Conservation (phyloP, 2,329 filamentous ascomycete species). For the Penicillium concentricum region DNA sequence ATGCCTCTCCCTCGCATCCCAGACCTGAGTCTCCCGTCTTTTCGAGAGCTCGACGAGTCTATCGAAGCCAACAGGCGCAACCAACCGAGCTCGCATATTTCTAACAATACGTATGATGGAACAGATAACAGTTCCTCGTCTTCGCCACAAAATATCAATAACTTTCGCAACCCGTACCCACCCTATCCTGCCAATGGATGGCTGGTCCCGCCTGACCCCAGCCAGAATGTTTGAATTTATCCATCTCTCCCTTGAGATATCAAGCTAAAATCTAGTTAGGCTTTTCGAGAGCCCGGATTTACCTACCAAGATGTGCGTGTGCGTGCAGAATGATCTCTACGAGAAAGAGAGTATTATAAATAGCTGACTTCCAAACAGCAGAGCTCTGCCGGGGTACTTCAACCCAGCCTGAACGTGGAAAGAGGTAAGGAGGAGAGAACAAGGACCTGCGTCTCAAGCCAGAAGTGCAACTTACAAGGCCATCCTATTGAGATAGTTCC, state of each 20-base stretch:
- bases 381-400: neutral
- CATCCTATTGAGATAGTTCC: neutral
- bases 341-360: neutral
- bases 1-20: slow-evolving; percentile 6
- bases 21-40: slow-evolving; percentile 2
- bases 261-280: neutral
- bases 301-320: neutral
- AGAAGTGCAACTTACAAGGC: neutral
- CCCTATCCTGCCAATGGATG: slow-evolving; percentile 1
- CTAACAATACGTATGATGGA: neutral
- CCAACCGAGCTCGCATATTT: neutral
- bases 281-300: neutral
- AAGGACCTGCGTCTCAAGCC: neutral
- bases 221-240: slow-evolving; percentile 7
- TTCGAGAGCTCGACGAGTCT: slow-evolving; percentile 4
- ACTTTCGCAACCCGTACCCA: neutral
- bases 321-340: neutral
- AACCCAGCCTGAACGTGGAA: neutral
- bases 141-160: neutral
- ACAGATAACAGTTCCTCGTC: neutral
- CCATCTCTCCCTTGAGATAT: neutral
- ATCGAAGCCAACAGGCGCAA: neutral
- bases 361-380: neutral
- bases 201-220: neutral
- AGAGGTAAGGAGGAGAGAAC: neutral